phyloP scores from a whole-genome alignment of 1,284 basidiomycete genomes.

The Phlebopus sp. region DNA sequence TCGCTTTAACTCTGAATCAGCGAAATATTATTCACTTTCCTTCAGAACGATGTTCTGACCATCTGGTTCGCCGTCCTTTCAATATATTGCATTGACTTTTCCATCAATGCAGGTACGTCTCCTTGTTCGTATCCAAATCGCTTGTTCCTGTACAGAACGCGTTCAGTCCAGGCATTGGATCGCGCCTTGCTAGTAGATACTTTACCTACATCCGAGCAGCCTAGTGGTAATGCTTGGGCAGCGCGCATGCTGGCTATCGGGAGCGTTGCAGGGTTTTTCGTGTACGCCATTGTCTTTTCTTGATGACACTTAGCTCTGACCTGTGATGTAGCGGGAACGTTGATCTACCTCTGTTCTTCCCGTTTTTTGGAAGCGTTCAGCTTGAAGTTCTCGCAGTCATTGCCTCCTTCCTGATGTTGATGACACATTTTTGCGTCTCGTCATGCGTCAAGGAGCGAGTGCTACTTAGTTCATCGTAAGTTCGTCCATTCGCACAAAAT shows the following conservation, averaged over 20 bases:
- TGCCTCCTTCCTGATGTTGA: conserved; percentile 51
- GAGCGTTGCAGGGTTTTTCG: conserved; percentile 81
- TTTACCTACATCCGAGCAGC: conserved; percentile 69
- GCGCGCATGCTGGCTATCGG: conserved; percentile 85
- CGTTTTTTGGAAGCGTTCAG: conserved; percentile 75
- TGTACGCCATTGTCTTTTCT: conserved; percentile 49
- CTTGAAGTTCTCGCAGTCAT: conserved; percentile 71
- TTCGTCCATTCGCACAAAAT: conserved; percentile 2
- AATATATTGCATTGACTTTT: conserved; percentile 91
- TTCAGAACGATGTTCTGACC: conserved; percentile 61
- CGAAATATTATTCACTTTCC: not conserved
- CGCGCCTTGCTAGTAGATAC: conserved; percentile 78
- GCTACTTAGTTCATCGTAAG: conserved; percentile 50
- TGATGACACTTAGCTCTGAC: not conserved
- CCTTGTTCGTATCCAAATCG: not conserved
- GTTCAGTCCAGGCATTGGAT: conserved; percentile 75
- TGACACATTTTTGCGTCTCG: conserved; percentile 57
- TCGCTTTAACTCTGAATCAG: not conserved
- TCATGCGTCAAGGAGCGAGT: conserved; percentile 76
- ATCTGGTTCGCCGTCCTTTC: conserved; percentile 80
- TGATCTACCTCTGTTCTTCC: conserved; percentile 61
- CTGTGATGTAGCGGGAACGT: conserved; percentile 60
- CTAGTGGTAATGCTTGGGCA: conserved; percentile 93
- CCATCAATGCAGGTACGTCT: conserved; percentile 79
- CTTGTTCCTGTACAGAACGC: conserved; percentile 2